These are phyloP conservation scores for Delonix regia DNA, from an alignment of 306 rosid genomes.

Conservation along the genomic window DNA sequence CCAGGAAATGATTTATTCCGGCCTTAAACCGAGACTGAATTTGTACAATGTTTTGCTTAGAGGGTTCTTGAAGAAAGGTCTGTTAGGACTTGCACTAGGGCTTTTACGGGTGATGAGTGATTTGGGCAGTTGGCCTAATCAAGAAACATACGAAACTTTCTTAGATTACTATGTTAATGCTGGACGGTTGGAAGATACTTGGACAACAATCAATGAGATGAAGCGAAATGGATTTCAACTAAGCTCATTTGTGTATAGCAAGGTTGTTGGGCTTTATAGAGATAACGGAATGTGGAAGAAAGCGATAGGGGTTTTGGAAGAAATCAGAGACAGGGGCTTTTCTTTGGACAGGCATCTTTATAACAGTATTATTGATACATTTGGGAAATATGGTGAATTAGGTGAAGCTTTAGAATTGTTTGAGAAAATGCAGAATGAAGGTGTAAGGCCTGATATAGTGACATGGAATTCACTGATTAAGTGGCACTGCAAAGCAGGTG, in stretches of 20 bases:
- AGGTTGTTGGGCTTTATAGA: constrained; percentile 68
- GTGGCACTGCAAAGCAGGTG: constrained; percentile 71
- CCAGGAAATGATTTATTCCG: constrained; percentile 62
- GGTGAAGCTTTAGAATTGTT: constrained; percentile 66
- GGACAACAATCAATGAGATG: constrained; percentile 70
- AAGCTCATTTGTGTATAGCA: constrained; percentile 64
- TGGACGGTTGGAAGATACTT: constrained; percentile 81
- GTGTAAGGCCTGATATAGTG: constrained; percentile 61
- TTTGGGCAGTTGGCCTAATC: constrained; percentile 43
- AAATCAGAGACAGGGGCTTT: constrained; percentile 62
- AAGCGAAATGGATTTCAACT: constrained; percentile 50
- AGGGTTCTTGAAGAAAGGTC: constrained; percentile 76
- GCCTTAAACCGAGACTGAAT: constrained; percentile 52
- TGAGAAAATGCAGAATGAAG: constrained; percentile 64
- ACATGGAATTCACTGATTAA: constrained; percentile 75
- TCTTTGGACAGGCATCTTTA: constrained; percentile 58
- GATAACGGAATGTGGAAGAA: constrained; percentile 94
- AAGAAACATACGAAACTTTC: constrained; percentile 62
- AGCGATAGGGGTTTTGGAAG: constrained; percentile 65
- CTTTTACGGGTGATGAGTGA: constrained; percentile 54
- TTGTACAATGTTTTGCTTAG: constrained; percentile 65
- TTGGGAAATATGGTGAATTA: constrained; percentile 74
- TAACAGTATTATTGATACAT: constrained; percentile 71
- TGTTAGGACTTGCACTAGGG: constrained; percentile 53
- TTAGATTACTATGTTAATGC: constrained; percentile 70